Conservation (phyloP, 108 stramenopile species). For the Schizochytrium sp. region DNA sequence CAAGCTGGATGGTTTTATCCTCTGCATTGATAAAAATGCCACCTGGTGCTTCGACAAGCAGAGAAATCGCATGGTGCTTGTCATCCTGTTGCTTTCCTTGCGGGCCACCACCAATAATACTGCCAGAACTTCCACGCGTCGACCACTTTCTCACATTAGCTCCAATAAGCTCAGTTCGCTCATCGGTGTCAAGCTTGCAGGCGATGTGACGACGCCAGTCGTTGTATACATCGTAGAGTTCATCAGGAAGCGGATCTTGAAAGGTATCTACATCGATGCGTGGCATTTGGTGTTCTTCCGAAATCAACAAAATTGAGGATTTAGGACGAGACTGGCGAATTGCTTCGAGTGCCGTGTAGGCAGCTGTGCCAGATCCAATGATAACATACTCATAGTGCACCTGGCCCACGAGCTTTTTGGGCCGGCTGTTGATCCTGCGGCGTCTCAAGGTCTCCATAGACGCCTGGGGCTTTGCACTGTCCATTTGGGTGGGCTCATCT, state of each 20-base stretch:
- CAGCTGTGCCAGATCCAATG: slow-evolving; percentile 46
- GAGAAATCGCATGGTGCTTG: background rate
- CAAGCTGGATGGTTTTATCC: slow-evolving; percentile 33
- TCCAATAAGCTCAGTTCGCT: background rate
- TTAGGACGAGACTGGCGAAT: slow-evolving; percentile 32
- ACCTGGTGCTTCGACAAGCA: slow-evolving; percentile 40
- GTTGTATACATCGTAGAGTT: slow-evolving; percentile 54
- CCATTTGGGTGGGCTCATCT: background rate
- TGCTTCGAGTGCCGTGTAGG: slow-evolving; percentile 57
- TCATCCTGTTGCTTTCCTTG: background rate
- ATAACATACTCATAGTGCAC: slow-evolving; percentile 50
- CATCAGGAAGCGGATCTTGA: slow-evolving; percentile 6
- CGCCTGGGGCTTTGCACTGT: background rate
- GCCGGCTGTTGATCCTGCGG: slow-evolving; percentile 8
- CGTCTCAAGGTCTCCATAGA: background rate
- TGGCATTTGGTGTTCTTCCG: slow-evolving; percentile 44
- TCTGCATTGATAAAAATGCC: slow-evolving; percentile 17
- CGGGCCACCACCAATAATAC: background rate
- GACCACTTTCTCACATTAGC: slow-evolving; percentile 42
- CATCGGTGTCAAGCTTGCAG: slow-evolving; percentile 30
- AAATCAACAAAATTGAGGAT: slow-evolving; percentile 18
- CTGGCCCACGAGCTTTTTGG: background rate
- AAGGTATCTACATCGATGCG: slow-evolving; percentile 24
- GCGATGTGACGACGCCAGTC: slow-evolving; percentile 59
- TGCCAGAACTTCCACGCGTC: background rate